phyloP scores from a whole-genome alignment of 495 filamentous ascomycete genomes.

The Aspergillus avenaceus region DNA sequence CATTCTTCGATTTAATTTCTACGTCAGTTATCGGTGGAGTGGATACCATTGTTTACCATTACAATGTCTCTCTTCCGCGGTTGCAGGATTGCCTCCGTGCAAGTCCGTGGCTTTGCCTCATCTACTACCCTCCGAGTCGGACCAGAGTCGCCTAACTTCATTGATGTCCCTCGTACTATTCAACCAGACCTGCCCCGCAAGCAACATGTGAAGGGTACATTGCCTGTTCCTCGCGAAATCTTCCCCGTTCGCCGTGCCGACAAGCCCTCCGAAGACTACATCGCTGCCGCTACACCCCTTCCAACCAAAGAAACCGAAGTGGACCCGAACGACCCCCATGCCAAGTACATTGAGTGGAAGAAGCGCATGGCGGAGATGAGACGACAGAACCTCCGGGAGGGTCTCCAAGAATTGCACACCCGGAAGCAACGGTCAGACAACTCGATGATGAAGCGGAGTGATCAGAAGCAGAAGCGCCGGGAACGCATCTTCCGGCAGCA shows the following conservation, averaged over 20 bases:
- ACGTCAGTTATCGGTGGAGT: not conserved
- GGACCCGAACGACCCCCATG: slow-evolving; percentile 31
- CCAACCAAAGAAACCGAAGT: slow-evolving; percentile 27
- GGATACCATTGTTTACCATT: slow-evolving; percentile 16
- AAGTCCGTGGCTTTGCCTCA: slow-evolving; percentile 42
- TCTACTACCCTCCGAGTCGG: slow-evolving; percentile 37
- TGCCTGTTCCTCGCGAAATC: slow-evolving; percentile 65
- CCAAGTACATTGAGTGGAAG: slow-evolving; percentile 59
- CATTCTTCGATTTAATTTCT: not conserved
- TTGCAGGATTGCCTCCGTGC: slow-evolving; percentile 39
- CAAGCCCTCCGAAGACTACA: slow-evolving; percentile 52
- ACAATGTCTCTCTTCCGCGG: slow-evolving; percentile 40
- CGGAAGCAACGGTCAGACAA: slow-evolving; percentile 49
- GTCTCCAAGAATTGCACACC: slow-evolving; percentile 51
- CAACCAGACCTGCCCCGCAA: slow-evolving; percentile 44
- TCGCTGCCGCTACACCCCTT: slow-evolving; percentile 39
- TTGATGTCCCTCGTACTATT: slow-evolving; percentile 57
- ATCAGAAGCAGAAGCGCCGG: slow-evolving; percentile 35
- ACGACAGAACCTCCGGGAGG: slow-evolving; percentile 59
- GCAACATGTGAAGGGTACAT: slow-evolving; percentile 60
- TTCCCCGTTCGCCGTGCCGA: slow-evolving; percentile 49
- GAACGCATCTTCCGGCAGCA: slow-evolving; percentile 44
- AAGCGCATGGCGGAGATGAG: slow-evolving; percentile 54
- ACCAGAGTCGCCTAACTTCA: slow-evolving; percentile 71
- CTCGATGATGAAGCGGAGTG: slow-evolving; percentile 29